Percentiles rank a stretch among this genome's conserved stretches.
Conservation (phyloP, 75 land plant species). For the Gnetum montanum region DNA sequence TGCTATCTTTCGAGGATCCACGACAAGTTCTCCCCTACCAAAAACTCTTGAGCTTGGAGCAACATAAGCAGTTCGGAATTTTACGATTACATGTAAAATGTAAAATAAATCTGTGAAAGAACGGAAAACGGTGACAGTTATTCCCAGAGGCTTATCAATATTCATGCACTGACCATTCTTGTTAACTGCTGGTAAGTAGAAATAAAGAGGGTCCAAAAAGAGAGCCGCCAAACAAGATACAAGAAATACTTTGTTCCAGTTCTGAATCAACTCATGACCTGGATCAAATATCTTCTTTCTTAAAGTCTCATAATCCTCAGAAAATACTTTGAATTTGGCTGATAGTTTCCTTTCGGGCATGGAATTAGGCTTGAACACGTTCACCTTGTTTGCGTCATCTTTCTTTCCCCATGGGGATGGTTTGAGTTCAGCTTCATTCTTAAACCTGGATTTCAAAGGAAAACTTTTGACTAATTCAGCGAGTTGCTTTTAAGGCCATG, state of each 20-base stretch:
- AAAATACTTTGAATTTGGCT: slow-evolving; percentile 26
- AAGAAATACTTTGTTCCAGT: slow-evolving; percentile 74
- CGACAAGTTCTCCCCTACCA: slow-evolving; percentile 83
- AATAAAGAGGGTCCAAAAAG: slow-evolving; percentile 79
- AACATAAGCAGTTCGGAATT: slow-evolving; percentile 73
- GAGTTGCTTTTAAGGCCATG: too few relatives aligned
- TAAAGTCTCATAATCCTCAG: slow-evolving; percentile 34
- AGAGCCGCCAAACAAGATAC: slow-evolving; percentile 59
- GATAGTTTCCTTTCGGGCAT: neutral
- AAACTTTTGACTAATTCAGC: too few relatives aligned
- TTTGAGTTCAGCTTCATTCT: neutral
- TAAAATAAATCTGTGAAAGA: slow-evolving; percentile 50
- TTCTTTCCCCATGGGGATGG: slow-evolving; percentile 5
- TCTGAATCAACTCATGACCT: slow-evolving; percentile 39
- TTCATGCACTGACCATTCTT: slow-evolving; percentile 25
- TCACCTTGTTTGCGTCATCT: neutral
- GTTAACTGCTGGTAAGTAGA: slow-evolving; percentile 55
- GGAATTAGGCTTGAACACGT: neutral
- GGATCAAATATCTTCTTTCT: slow-evolving; percentile 57
- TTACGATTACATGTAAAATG: slow-evolving; percentile 45
- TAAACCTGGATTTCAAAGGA: slow-evolving; percentile 2
- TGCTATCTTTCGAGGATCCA: slow-evolving; percentile 45
- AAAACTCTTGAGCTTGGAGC: slow-evolving; percentile 66
- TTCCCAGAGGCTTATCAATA: slow-evolving; percentile 13
- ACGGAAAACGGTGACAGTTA: slow-evolving; percentile 44